phyloP scores from a whole-genome alignment of 2,329 filamentous ascomycete genomes.

The Diatrype stigma region DNA sequence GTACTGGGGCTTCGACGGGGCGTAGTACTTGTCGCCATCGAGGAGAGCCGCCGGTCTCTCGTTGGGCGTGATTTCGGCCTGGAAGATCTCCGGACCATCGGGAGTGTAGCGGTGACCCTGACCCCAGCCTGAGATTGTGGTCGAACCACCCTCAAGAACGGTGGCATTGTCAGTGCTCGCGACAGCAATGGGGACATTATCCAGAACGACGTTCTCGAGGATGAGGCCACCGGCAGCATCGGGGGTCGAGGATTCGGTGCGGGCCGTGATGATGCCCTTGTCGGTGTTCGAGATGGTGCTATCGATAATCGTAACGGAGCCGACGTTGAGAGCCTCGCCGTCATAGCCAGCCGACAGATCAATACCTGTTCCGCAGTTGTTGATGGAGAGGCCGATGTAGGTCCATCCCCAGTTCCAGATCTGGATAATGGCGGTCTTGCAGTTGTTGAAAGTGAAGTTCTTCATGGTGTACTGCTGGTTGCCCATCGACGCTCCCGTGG shows the following conservation, averaged over 20 bases:
- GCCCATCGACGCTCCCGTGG: conserved; percentile 57
- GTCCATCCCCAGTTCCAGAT: conserved; percentile 75
- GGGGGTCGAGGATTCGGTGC: conserved; percentile 38
- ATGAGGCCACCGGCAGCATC: conserved; percentile 53
- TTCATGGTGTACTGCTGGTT: conserved; percentile 69
- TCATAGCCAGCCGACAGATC: conserved; percentile 50
- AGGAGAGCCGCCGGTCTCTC: conserved; percentile 50
- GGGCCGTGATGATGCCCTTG: conserved; percentile 60
- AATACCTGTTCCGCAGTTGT: conserved; percentile 55
- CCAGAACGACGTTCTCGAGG: conserved; percentile 44
- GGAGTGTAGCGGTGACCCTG: conserved; percentile 62
- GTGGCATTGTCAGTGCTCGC: conserved; percentile 29
- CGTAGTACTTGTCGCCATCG: conserved; percentile 44
- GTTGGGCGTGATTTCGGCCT: conserved; percentile 44
- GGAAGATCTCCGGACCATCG: conserved; percentile 36
- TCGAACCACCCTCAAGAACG: conserved; percentile 52
- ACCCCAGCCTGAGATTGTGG: conserved; percentile 57
- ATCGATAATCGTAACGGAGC: conserved; percentile 68
- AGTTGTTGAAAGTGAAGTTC: conserved; percentile 62
- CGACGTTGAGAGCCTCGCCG: conserved; percentile 52
- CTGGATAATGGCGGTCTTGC: conserved; percentile 62
- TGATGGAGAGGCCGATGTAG: conserved; percentile 57
- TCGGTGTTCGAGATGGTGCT: conserved; percentile 61
- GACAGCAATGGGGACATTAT: conserved; percentile 37
- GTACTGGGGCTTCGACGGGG: conserved; percentile 72